Evolutionary conservation across 2,329 filamentous ascomycete genomes (phyloP), one percentile per base, ranked within the genome.

Genomic region (Neonectria magnoliae): DNA sequence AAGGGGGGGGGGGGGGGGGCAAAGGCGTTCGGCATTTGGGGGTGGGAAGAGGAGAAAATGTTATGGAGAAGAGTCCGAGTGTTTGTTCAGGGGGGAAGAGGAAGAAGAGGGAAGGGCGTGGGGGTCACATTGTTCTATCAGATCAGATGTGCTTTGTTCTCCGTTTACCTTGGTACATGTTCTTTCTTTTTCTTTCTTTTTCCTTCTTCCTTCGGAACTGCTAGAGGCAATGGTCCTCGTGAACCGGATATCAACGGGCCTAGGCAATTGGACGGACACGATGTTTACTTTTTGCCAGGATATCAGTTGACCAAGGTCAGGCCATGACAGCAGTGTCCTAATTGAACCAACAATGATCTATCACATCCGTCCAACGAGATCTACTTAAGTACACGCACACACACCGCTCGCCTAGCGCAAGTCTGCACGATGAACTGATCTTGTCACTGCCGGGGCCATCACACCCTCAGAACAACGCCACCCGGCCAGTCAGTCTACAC

Each of bases 31-130:
- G 54, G 60, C 44, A 56, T 45, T 57, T 62, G 65, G 65, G 63
- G 65, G 63, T 58, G 63, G 55, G 53, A 66, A 66, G 60, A 64
- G 57, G 50, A 58, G 53, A 68, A 68, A 60, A 66, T 55, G 27
- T 64, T 64, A 63, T 68, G 65, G 65, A 60, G 65, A 60, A 60
- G 48, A n/a, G 65, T 44, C 33, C 60, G 51, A 18, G 51, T 38
- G 45, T 51, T 22, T 8, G 10, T 44, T 7, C 20, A 48, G 27
- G 29, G 42, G 38, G 44, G 38, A 27, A 14, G 57, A 41, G 14
- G 20, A 41, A 22, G 9, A 18, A 36, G 16, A 29, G 31, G 3
- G 14, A 36, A 53, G 9, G 25, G 22, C 48, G 50, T 65, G 57
- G 65, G 64, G 68, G 65, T 53, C 54, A 8, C 16, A 48, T 31